These are phyloP conservation scores for Hymenoscyphus infarciens DNA, from an alignment of 2,329 filamentous ascomycete genomes.

Conservation along the genomic window DNA sequence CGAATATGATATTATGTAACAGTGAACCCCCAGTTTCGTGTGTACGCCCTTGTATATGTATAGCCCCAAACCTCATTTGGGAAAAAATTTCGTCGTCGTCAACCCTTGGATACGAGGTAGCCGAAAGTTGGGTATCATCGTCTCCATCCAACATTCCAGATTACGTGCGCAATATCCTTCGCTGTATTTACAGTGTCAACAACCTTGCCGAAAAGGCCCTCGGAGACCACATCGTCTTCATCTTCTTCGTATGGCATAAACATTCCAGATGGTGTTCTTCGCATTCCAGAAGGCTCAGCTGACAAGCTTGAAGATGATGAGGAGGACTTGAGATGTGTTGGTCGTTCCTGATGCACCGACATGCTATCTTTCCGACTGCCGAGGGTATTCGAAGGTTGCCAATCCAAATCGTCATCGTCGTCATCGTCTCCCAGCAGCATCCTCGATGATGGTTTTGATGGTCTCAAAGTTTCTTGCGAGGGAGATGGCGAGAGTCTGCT, in stretches of 20 bases:
- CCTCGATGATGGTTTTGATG: constrained; percentile 55
- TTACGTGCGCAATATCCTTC: constrained; percentile 66
- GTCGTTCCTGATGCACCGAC: constrained; percentile 29
- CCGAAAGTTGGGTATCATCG: constrained; percentile 20
- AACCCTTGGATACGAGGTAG: background rate
- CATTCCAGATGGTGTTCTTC: constrained; percentile 81
- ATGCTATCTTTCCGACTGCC: constrained; percentile 32
- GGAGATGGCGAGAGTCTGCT: constrained; percentile 55
- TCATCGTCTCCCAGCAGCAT: constrained; percentile 55
- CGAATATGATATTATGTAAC: constrained; percentile 2
- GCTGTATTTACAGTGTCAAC: constrained; percentile 57
- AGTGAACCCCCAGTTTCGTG: constrained; percentile 2
- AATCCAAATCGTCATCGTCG: constrained; percentile 51
- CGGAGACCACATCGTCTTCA: constrained; percentile 55
- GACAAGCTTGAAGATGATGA: constrained; percentile 41
- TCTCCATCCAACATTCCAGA: constrained; percentile 56
- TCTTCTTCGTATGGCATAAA: constrained; percentile 83
- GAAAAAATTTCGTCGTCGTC: background rate
- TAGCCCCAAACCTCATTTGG: background rate
- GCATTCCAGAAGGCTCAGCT: constrained; percentile 58
- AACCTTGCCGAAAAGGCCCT: constrained; percentile 47
- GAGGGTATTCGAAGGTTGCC: constrained; percentile 38
- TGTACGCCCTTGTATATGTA: constrained; percentile 1
- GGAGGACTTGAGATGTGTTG: constrained; percentile 28
- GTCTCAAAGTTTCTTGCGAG: constrained; percentile 77